Evolutionary conservation across 2,329 filamentous ascomycete species (phyloP), one percentile per base, ranked within the genome.

Genomic region (Annulohypoxylon truncatum): DNA sequence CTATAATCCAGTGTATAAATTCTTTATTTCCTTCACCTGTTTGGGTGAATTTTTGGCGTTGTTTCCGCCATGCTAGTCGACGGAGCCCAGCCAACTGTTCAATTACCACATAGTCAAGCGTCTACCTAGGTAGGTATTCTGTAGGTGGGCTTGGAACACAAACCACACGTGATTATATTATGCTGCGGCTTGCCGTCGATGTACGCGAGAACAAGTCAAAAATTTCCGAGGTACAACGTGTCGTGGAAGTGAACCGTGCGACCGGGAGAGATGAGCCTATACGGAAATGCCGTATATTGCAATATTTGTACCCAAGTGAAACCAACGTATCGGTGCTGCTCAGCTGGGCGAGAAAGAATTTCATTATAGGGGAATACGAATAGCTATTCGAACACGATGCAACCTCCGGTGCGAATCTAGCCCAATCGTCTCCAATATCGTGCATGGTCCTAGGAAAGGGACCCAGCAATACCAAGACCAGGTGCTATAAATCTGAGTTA

Each of bases 281-380:
- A 47, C 53, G 53, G 53, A 12, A n/a, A 24, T 5, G 28, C 53
- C 53, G 53, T 47, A 26, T n/a, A 26, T 24, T 44, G 24, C 52
- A 18, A 24, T n/a, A n/a, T 22, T 31, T 38, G 10, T 26, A 9
- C 13, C 15, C 13, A 26, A 18, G 35, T 31, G 44, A 31, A 20
- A 15, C 35, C 35, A 54, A 31, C 38, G 8, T 13, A 26, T 29
- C 31, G 52, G 13, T 44, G 51, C 2, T 15, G 12, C 9, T 38
- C 51, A 42, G 40, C 29, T 24, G 28, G 38, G 40, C 18, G 24
- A 40, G 15, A 13, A 22, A 26, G 31, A 40, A 44, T 7, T 26
- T 15, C 12, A 10, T 7, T 2, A 29, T 28, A 28, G n/a, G 13
- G 48, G 48, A 52, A 52, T 29, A 51, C 28, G 48, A 20, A 35